A percentile compares a stretch with the other conserved stretches of the same genome.
phyloP scores from a whole-genome alignment of 2,329 filamentous ascomycete genomes.

The Pseudocercospora vitis region DNA sequence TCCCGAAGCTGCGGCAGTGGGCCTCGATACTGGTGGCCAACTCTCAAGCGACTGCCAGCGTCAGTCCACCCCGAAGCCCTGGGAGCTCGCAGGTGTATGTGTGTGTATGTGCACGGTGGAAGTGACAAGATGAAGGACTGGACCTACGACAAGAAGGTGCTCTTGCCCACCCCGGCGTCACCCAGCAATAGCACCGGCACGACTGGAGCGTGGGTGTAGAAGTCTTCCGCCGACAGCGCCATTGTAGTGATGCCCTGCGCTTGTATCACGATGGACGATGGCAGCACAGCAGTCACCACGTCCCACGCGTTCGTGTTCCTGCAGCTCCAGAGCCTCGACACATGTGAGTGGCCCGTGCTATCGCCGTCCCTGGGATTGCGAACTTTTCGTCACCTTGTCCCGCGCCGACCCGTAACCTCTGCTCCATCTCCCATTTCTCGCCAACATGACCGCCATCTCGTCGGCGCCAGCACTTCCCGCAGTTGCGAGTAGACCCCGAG shows the following conservation, averaged over 20 bases:
- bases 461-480: neutral
- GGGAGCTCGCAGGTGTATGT: no score
- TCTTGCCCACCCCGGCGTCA: slow-evolving; percentile 61
- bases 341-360: slow-evolving; percentile 3
- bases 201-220: slow-evolving; percentile 34
- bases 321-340: slow-evolving; percentile 11
- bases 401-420: slow-evolving; percentile 2
- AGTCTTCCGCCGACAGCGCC: neutral
- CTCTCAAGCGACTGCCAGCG: slow-evolving; percentile 36
- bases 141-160: slow-evolving; percentile 64
- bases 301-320: slow-evolving; percentile 15
- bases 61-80: no score
- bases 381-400: slow-evolving; percentile 4
- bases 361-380: neutral
- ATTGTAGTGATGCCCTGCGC: neutral
- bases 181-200: slow-evolving; percentile 58
- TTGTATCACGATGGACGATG: no score
- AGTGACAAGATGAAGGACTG: neutral
- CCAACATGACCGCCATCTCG: neutral
- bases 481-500: slow-evolving; percentile 5
- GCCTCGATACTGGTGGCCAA: slow-evolving; percentile 34
- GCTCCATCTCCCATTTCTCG: neutral
- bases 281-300: no score
- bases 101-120: slow-evolving; percentile 1
- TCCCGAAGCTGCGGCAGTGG: slow-evolving; percentile 51